phyloP scores from a whole-genome alignment of 2,329 filamentous ascomycete species.

The Zymoseptoria ardabiliae region DNA sequence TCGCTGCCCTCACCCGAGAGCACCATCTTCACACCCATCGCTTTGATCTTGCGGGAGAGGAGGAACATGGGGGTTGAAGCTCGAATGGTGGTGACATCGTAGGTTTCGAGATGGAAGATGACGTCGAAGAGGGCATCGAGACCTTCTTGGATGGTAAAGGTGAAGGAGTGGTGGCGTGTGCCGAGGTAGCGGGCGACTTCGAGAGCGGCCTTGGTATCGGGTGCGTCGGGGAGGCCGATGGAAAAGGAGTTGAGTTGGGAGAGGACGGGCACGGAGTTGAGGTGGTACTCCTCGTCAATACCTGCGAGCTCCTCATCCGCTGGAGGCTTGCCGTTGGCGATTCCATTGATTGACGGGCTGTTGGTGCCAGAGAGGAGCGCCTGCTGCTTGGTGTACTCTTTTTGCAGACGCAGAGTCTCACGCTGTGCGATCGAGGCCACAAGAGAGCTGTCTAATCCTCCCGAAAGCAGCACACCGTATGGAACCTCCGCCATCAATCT shows the following conservation, averaged over 20 bases:
- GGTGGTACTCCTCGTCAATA: conserved; percentile 84
- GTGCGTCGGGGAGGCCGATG: conserved; percentile 86
- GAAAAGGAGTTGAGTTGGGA: conserved; percentile 98
- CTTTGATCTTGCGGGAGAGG: conserved; percentile 97
- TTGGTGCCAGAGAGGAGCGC: conserved; percentile 33
- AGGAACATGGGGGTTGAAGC: conserved; percentile 99
- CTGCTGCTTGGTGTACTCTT: conserved; percentile 31
- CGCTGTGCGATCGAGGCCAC: conserved; percentile 93
- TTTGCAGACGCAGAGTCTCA: conserved; percentile 71
- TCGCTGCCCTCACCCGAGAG: conserved; percentile 93
- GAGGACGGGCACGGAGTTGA: conserved; percentile 83
- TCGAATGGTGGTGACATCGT: conserved; percentile 96
- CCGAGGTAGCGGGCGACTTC: conserved; percentile 95
- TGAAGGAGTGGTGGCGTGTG: conserved; percentile 97
- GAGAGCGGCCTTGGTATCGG: conserved; percentile 83
- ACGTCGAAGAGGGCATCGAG: conserved; percentile 95
- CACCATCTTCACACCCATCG: conserved; percentile 99
- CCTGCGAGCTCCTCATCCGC: conserved; percentile 72
- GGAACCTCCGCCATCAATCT: conserved; percentile 98
- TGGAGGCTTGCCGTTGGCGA: conserved; percentile 42
- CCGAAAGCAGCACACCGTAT: conserved; percentile 90
- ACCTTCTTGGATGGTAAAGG: conserved; percentile 94
- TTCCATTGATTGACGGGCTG: conserved; percentile 23
- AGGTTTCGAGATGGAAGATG: conserved; percentile 95
- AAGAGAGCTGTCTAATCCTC: conserved; percentile 90